Percentiles rank a stretch among this genome's conserved stretches.
phyloP scores from a whole-genome alignment of 768 basidiomycete genomes.

The Rhodosporidiobolus odoratus region DNA sequence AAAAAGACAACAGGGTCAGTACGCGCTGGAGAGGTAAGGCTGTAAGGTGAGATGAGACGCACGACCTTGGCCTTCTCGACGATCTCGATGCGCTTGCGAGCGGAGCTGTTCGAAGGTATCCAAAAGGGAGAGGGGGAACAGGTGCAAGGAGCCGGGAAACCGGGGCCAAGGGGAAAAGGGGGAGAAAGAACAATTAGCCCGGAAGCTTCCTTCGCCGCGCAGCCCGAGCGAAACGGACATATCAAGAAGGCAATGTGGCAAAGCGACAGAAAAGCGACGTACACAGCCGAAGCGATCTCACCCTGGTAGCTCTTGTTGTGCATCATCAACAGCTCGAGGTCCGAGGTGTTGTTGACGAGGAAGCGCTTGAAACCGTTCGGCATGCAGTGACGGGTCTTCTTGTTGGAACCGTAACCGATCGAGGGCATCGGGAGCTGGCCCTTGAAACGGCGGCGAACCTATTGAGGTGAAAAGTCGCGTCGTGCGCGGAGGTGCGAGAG shows the following conservation, averaged over 20 bases:
- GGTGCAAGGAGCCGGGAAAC: no score
- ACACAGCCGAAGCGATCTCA: conserved; percentile 95
- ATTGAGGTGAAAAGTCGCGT: no score
- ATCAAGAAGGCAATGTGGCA: no score
- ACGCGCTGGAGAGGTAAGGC: background rate
- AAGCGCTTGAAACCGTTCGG: conserved; percentile 95
- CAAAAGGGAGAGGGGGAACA: no score
- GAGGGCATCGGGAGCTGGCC: conserved; percentile 40
- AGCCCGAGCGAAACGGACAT: no score
- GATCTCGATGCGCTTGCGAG: conserved; percentile 86
- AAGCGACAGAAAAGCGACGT: no score
- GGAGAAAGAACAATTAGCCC: no score
- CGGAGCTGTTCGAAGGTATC: no score
- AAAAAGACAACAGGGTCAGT: no score
- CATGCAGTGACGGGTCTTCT: conserved; percentile 91
- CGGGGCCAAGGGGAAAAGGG: no score
- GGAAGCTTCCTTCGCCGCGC: no score
- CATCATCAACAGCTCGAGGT: conserved; percentile 61
- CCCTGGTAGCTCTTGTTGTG: conserved; percentile 64
- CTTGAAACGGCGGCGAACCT: conserved; percentile 38
- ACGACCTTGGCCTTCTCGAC: conserved; percentile 70
- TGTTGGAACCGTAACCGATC: conserved; percentile 72
- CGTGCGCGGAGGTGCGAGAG: background rate
- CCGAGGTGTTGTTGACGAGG: conserved; percentile 85
- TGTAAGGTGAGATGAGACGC: no score